phyloP scores from a whole-genome alignment of 352 stramenopile genomes.

The Elongisporangium undulatum region DNA sequence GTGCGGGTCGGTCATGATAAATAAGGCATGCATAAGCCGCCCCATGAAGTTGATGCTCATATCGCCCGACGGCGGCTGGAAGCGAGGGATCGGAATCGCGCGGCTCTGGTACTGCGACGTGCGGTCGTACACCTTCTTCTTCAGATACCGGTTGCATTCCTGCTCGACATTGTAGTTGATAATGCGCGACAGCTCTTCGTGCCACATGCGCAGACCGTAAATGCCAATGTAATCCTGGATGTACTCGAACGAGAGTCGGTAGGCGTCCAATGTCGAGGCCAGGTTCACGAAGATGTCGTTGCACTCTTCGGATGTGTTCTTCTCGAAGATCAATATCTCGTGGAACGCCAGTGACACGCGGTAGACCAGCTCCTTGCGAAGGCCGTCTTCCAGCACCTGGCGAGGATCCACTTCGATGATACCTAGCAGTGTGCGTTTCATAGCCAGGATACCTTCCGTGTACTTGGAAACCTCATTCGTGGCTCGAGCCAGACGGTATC shows the following conservation, averaged over 20 bases:
- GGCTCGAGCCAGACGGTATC: slow-evolving; percentile 90
- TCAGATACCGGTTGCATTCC: slow-evolving; percentile 93
- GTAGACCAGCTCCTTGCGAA: slow-evolving; percentile 93
- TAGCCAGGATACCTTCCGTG: slow-evolving; percentile 92
- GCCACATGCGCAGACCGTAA: slow-evolving; percentile 94
- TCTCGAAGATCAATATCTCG: slow-evolving; percentile 83
- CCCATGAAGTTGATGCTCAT: slow-evolving; percentile 94
- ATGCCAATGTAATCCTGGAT: slow-evolving; percentile 96
- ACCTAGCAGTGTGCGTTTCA: slow-evolving; percentile 93
- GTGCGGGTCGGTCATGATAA: slow-evolving; percentile 91
- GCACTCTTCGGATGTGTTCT: slow-evolving; percentile 80
- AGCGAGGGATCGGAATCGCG: slow-evolving; percentile 91
- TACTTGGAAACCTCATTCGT: slow-evolving; percentile 96
- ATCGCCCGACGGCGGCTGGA: slow-evolving; percentile 76
- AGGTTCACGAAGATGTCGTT: slow-evolving; percentile 84
- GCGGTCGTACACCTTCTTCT: slow-evolving; percentile 92
- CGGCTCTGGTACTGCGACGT: slow-evolving; percentile 90
- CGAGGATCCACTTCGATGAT: slow-evolving; percentile 94
- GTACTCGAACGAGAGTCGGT: slow-evolving; percentile 91
- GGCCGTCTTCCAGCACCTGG: slow-evolving; percentile 91
- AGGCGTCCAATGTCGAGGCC: slow-evolving; percentile 85
- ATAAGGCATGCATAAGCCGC: slow-evolving; percentile 87
- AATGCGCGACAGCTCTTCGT: slow-evolving; percentile 92
- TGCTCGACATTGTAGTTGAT: slow-evolving; percentile 97
- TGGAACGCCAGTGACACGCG: slow-evolving; percentile 85